Percentiles rank a stretch among this genome's conserved stretches.
Evolutionary conservation across 306 rosid species (phyloP).

Genomic region (Corylus avellana): DNA sequence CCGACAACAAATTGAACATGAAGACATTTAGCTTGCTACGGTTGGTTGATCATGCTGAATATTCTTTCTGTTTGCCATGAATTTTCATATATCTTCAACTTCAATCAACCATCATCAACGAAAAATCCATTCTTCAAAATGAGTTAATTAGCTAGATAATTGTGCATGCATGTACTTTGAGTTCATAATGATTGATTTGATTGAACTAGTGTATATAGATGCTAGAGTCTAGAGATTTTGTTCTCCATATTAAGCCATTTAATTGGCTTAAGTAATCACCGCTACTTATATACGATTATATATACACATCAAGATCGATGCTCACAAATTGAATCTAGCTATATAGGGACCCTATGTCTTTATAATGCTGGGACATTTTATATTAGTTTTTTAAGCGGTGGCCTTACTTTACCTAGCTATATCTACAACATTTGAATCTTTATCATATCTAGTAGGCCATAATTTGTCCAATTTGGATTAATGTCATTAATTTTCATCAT

Average conservation of each 20-base stretch:
- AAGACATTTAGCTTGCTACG: neutral
- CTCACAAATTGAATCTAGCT: neutral
- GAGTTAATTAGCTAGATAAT: neutral
- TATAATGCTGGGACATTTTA: neutral
- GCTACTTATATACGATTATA: neutral
- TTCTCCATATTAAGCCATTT: neutral
- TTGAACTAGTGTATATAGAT: neutral
- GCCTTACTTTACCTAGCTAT: neutral
- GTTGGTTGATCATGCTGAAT: conserved; percentile 1
- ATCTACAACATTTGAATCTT: neutral
- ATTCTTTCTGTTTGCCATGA: neutral
- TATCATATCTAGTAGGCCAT: conserved; percentile 4
- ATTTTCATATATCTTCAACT: neutral
- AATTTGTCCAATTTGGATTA: conserved; percentile 6
- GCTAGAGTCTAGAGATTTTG: conserved; percentile 4
- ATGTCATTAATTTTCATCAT: neutral
- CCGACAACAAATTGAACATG: neutral
- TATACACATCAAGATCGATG: neutral
- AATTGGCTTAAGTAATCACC: neutral
- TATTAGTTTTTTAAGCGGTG: neutral
- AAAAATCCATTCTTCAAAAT: too few species aligned
- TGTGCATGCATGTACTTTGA: neutral
- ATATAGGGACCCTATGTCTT: conserved; percentile 1
- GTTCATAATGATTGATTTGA: neutral
- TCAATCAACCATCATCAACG: neutral